A percentile compares a stretch with the other conserved stretches of the same genome.
Conservation (phyloP, 2,329 filamentous ascomycete species). For the Xylaria sp. region DNA sequence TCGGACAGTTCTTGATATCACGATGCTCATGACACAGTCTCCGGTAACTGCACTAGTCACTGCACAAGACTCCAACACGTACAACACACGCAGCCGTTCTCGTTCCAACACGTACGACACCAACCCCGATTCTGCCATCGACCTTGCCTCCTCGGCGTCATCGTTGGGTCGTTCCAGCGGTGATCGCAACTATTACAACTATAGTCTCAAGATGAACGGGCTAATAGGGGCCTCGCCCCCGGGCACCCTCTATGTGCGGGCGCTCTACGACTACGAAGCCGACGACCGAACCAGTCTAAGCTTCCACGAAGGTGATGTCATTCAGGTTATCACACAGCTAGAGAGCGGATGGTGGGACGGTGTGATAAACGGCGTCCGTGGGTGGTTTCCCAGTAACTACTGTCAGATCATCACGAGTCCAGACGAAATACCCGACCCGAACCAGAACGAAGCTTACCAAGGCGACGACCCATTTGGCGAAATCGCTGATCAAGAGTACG, state of each 20-base stretch:
- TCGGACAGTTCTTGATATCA: constrained; percentile 51
- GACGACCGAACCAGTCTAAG: constrained; percentile 97
- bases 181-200: constrained; percentile 49
- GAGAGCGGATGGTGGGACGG: constrained; percentile 99
- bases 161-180: constrained; percentile 50
- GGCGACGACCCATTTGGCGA: constrained; percentile 72
- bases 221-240: constrained; percentile 68
- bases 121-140: constrained; percentile 48
- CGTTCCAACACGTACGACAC: constrained; percentile 47
- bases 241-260: constrained; percentile 88
- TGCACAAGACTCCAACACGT: constrained; percentile 54
- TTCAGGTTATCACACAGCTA: constrained; percentile 97
- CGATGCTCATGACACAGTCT: constrained; percentile 66
- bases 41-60: constrained; percentile 59
- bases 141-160: constrained; percentile 49
- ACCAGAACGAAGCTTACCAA: constrained; percentile 66
- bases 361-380: constrained; percentile 93
- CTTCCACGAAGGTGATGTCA: constrained; percentile 96
- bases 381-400: constrained; percentile 99
- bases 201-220: constrained; percentile 66
- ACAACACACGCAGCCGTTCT: constrained; percentile 51
- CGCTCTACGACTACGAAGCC: constrained; percentile 97
- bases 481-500: constrained; percentile 73
- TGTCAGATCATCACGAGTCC: constrained; percentile 85
- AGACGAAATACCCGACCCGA: constrained; percentile 75